Conservation (phyloP, 1,284 basidiomycete species). For the Microbotryomycetes sp. region DNA sequence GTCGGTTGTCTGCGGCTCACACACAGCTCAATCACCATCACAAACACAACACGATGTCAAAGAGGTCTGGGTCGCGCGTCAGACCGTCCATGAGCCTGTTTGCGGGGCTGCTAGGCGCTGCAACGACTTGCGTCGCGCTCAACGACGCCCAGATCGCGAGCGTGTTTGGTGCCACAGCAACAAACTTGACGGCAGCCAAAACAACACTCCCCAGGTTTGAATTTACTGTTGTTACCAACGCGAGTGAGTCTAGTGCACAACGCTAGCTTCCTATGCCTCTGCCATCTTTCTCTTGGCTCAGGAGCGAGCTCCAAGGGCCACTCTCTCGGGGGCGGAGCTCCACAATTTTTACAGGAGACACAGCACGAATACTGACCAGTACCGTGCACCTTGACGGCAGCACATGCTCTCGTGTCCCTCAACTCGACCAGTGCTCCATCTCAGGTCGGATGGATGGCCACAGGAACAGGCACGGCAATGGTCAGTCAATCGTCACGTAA, state of each 20-base stretch:
- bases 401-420: background rate
- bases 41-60: too few species aligned
- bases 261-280: background rate
- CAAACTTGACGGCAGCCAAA: background rate
- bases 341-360: too few species aligned
- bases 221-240: slow-evolving; percentile 19
- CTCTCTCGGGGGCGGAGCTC: too few species aligned
- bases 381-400: background rate
- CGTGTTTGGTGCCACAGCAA: slow-evolving; percentile 5
- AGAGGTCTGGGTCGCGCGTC: too few species aligned
- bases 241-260: slow-evolving; percentile 3
- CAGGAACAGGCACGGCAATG: slow-evolving; percentile 7
- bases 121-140: background rate
- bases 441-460: slow-evolving; percentile 2
- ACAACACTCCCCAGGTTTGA: slow-evolving; percentile 5
- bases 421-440: background rate
- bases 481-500: background rate
- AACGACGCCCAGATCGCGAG: background rate
- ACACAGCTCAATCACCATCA: too few species aligned
- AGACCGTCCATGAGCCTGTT: too few species aligned
- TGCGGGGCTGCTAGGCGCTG: too few species aligned
- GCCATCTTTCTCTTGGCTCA: background rate
- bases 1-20: too few species aligned
- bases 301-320: too few species aligned
- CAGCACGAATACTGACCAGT: background rate